Evolutionary conservation across 495 filamentous ascomycete genomes (phyloP).

Genomic region (Ramalina intermedia): DNA sequence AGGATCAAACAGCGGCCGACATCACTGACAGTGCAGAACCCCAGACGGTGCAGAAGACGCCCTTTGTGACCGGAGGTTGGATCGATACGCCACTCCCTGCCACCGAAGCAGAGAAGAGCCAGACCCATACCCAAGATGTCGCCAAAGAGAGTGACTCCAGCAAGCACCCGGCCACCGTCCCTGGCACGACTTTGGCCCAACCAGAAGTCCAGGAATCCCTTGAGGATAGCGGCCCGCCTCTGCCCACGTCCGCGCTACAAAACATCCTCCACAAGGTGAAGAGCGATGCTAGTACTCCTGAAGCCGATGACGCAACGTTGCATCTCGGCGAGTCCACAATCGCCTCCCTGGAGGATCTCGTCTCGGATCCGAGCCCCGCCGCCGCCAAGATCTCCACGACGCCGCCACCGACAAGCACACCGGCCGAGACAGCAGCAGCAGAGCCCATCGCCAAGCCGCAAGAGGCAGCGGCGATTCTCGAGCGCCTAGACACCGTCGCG

Average conservation of each 20-base stretch:
- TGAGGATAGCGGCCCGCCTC: conserved; percentile 21
- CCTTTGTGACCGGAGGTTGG: conserved; percentile 36
- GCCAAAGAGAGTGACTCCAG: conserved; percentile 1
- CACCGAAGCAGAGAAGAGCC: conserved; percentile 14
- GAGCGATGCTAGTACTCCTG: conserved; percentile 7
- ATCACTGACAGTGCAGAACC: conserved; percentile 6
- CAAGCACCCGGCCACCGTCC: not conserved
- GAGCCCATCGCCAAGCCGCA: conserved; percentile 22
- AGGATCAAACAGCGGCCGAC: conserved; percentile 22
- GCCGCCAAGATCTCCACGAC: conserved; percentile 7
- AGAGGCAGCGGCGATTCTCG: conserved; percentile 35
- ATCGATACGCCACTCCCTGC: conserved; percentile 36
- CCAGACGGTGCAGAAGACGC: conserved; percentile 25
- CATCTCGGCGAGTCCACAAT: conserved; percentile 46
- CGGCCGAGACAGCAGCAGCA: conserved; percentile 40
- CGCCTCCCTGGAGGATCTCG: conserved; percentile 43
- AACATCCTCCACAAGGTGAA: conserved; percentile 40
- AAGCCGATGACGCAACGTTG: conserved; percentile 24
- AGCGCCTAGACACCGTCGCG: conserved; percentile 43
- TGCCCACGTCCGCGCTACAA: conserved; percentile 35
- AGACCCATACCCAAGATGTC: not conserved
- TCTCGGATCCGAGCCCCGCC: conserved; percentile 25
- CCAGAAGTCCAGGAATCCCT: conserved; percentile 2
- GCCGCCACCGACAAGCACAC: conserved; percentile 31
- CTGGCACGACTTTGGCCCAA: too few relatives aligned